Evolutionary conservation across 306 rosid species (phyloP), one percentile per base, ranked within the genome.

Genomic region (Medicago lupulina): DNA sequence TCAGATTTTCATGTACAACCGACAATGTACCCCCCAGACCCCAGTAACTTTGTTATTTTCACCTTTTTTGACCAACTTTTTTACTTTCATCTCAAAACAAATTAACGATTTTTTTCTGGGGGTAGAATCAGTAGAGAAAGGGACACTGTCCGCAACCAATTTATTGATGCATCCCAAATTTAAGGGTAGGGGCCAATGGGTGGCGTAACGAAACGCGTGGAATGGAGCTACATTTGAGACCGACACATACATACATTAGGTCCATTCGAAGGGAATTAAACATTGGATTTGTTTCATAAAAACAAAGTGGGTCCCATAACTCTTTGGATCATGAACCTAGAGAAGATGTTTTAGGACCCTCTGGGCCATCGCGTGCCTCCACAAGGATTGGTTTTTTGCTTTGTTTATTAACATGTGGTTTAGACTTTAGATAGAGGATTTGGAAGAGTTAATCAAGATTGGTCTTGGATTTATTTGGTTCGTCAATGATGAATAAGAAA

Each of bases 301-400:
- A 17, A 43, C 17, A 11, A n/a, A 3, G 47, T 83, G 82, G 84
- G 71, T 51, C 87, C 67, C 76, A 70, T 11, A 44, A 54, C 18
- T 13, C 8, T 31, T 9, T 46, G 50, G 61, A 14, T 15, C 49
- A 61, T 18, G 7, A 51, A 62, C 67, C 21, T 61, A 1, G 18
- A 19, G 46, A 34, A 12, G 28, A 23, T 23, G 44, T 15, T 58
- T 58, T 65, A 18, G 64, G 79, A 51, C 47, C 50, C 43, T 60
- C 14, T 75, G 67, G 67, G 62, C 65, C 53, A 39, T 75, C 80
- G 73, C 80, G 69, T 72, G 82, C 79, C 64, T 40, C 12, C 57
- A 9, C 46, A 18, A 11, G 71, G 14, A 25, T 25, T 1, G 34
- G 15, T 49, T 5, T 47, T 3, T 62, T n/a, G 2, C 38, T 16